These are phyloP conservation scores for Parachlorella kessleri DNA, from an alignment of 139 green algal genomes.

Conservation along the genomic window DNA sequence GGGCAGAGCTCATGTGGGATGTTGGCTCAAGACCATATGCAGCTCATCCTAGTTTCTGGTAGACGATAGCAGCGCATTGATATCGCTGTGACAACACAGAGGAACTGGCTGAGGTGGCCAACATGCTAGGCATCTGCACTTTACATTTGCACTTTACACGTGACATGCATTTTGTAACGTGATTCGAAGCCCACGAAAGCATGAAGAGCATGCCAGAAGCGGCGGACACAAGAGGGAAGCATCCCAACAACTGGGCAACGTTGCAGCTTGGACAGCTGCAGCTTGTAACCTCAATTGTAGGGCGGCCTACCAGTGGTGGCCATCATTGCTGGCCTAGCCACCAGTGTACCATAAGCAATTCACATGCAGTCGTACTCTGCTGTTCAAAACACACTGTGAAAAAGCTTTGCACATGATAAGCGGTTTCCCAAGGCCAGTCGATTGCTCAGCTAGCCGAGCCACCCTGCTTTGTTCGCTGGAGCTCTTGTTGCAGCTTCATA, in stretches of 20 bases:
- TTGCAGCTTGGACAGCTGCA: neutral
- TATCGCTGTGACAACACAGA: too few species aligned
- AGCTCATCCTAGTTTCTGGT: too few species aligned
- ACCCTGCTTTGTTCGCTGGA: slow-evolving; percentile 5
- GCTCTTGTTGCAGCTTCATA: slow-evolving; percentile 12
- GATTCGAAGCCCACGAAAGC: neutral
- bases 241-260: neutral
- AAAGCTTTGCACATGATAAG: too few species aligned
- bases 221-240: neutral
- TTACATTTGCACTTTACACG: neutral
- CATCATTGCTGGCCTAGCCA: neutral
- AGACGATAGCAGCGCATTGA: too few species aligned
- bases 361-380: neutral
- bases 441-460: neutral
- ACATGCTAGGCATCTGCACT: too few species aligned
- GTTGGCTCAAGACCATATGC: too few species aligned
- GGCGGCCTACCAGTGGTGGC: neutral
- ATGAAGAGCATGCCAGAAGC: neutral
- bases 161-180: neutral
- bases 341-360: too few species aligned
- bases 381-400: neutral
- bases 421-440: neutral
- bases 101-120: too few species aligned
- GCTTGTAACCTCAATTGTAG: neutral
- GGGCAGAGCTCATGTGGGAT: too few species aligned